Base-by-base conservation (phyloP, 1,284 basidiomycete species). In the Moesziomyces sp. region DNA sequence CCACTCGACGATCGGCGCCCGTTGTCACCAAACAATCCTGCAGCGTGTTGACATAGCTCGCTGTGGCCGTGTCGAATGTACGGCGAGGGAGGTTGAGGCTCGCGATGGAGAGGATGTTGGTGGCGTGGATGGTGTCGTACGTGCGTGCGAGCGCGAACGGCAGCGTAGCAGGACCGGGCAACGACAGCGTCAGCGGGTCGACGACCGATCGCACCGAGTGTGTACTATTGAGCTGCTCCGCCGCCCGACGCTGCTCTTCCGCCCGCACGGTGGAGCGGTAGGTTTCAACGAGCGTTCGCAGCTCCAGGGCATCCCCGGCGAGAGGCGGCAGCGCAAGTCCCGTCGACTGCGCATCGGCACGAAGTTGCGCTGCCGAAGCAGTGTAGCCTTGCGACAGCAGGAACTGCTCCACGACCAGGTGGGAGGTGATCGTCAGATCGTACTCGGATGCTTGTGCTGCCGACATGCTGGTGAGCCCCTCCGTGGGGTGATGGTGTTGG, bases 61-160 rank as follows among this genome's bases (percentile, higher is more conserved):
- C 43, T 0, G 35, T 7, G 24, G 21, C 14, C 1, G 64, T 73
- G 35, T 69, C 65, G 50, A 79, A 80, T 3, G 13, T 30, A 0
- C 76, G 55, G 5, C 21, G 53, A 2, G 77, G 76, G 1, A 78
- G 58, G 0, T 16, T n/a, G 28, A 74, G 47, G 5, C 53, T 33
- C 4, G 47, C 24, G 19, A 82, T 58, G 24, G 78, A 77, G 44
- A 83, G 71, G 48, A 82, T 78, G 64, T 83, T 83, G 48, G 69
- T 54, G 1, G 69, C 63, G 38, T 83, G 81, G 14, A 83, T 21
- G 1, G 76, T 65, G 11, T 60, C 8, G 24, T 76, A 57, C 0
- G 80, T 78, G 13, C 57, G 33, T 3, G 19, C 24, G 7, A 82
- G 61, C 1, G 42, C 24, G 56, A 62, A 67, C 3, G 59, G 55